Evolutionary conservation across 495 filamentous ascomycete genomes (phyloP).

Genomic region (Aspergillus sclerotiicarbonarius): DNA sequence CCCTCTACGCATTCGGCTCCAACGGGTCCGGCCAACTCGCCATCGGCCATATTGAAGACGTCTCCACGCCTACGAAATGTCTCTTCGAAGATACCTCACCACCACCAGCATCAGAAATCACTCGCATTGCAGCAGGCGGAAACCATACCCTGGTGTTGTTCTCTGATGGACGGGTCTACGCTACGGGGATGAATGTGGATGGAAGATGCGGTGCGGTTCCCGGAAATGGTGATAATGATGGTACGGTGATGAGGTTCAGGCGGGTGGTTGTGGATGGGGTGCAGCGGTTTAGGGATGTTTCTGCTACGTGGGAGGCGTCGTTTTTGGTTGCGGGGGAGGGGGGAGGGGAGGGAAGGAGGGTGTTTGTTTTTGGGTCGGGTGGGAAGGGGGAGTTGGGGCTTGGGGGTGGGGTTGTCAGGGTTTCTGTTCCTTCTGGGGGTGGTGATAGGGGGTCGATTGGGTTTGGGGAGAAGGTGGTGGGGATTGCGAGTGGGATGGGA

Average conservation of each 20-base stretch:
- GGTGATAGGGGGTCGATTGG: conserved; percentile 32
- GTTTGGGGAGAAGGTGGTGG: conserved; percentile 57
- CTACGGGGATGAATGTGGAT: conserved; percentile 57
- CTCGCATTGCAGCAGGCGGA: conserved; percentile 66
- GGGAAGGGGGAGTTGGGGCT: conserved; percentile 71
- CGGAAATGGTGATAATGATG: background rate
- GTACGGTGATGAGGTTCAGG: conserved; percentile 24
- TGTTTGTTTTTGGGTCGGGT: conserved; percentile 65
- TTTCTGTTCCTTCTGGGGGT: background rate
- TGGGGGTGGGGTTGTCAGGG: conserved; percentile 29
- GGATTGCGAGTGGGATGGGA: conserved; percentile 68
- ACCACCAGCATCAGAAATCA: conserved; percentile 19
- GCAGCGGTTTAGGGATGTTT: conserved; percentile 36
- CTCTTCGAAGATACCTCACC: conserved; percentile 32
- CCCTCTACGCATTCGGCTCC: conserved; percentile 82
- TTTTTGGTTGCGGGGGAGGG: conserved; percentile 45
- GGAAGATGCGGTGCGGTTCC: conserved; percentile 38
- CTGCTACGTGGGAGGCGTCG: conserved; percentile 77
- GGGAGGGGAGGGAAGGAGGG: conserved; percentile 25
- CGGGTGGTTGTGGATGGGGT: conserved; percentile 23
- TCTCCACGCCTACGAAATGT: conserved; percentile 63
- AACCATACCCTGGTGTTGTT: conserved; percentile 81
- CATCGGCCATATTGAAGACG: conserved; percentile 71
- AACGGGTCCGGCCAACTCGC: conserved; percentile 88
- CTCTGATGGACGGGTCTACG: conserved; percentile 55